These are phyloP conservation scores for Cadophora sp. DNA, from an alignment of 2,329 filamentous ascomycete genomes.

Conservation along the genomic window DNA sequence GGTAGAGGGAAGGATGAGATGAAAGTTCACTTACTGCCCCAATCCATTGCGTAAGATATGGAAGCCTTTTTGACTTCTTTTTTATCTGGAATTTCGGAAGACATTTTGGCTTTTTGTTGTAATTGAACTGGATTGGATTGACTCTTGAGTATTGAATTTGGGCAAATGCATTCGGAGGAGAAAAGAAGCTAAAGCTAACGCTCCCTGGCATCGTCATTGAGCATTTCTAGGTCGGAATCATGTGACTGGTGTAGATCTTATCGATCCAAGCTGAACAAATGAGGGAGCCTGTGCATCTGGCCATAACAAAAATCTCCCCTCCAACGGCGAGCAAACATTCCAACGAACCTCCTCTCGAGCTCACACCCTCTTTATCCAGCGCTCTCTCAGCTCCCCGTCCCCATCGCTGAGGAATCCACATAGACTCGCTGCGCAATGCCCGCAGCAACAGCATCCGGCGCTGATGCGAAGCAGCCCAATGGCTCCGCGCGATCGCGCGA, in stretches of 20 bases:
- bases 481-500: conserved; percentile 50
- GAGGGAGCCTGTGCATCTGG: conserved; percentile 17
- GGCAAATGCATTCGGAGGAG: background rate
- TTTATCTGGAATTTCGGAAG: conserved; percentile 34
- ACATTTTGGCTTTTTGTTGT: conserved; percentile 31
- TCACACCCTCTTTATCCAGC: background rate
- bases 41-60: conserved; percentile 54
- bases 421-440: conserved; percentile 40
- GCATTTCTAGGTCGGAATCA: conserved; percentile 8
- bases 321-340: conserved; percentile 19
- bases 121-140: background rate
- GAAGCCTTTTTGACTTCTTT: conserved; percentile 48
- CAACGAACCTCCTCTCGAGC: background rate
- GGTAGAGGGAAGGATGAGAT: conserved; percentile 12
- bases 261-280: background rate
- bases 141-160: background rate
- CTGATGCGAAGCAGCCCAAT: conserved; percentile 46
- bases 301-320: conserved; percentile 19
- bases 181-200: background rate
- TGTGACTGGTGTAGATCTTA: background rate
- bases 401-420: background rate
- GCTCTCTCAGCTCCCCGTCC: background rate
- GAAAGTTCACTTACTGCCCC: conserved; percentile 55
- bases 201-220: conserved; percentile 1
- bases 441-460: conserved; percentile 51